phyloP scores from a whole-genome alignment of 2,329 filamentous ascomycete genomes.

The Delphinella strobiligena region DNA sequence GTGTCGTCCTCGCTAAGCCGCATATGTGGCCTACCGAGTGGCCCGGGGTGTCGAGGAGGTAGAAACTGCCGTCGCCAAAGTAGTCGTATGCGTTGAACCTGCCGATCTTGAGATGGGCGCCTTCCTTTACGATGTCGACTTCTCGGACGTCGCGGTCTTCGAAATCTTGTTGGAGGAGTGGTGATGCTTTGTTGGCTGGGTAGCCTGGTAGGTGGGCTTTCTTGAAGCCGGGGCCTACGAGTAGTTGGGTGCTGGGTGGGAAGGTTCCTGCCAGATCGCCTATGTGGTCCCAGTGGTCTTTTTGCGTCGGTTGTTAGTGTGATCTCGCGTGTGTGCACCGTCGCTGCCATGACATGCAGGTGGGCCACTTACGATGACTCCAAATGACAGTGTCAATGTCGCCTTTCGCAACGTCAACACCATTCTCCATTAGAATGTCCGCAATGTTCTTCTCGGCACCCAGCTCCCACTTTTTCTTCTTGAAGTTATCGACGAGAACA shows the following conservation, averaged over 20 bases:
- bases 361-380: constrained; percentile 25
- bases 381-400: constrained; percentile 21
- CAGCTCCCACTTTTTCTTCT: constrained; percentile 23
- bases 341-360: too few species aligned
- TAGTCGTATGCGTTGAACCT: constrained; percentile 39
- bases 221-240: constrained; percentile 38
- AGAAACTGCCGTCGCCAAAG: constrained; percentile 45
- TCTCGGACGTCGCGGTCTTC: constrained; percentile 25
- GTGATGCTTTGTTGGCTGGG: constrained; percentile 27
- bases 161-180: constrained; percentile 30
- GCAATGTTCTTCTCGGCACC: constrained; percentile 31
- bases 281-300: constrained; percentile 17
- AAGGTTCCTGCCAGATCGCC: constrained; percentile 30
- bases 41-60: constrained; percentile 42
- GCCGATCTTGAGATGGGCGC: constrained; percentile 29
- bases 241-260: constrained; percentile 27
- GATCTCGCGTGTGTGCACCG: too few species aligned
- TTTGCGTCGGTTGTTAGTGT: too few species aligned
- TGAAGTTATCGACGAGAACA: constrained; percentile 17
- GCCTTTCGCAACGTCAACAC: constrained; percentile 25
- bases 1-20: constrained; percentile 34
- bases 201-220: constrained; percentile 31
- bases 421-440: constrained; percentile 28
- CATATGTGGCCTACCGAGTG: constrained; percentile 41
- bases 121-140: constrained; percentile 22